A percentile compares a stretch with the other conserved stretches of the same genome.
phyloP scores from a whole-genome alignment of 1,284 basidiomycete species.

The Blastosporella zonata region DNA sequence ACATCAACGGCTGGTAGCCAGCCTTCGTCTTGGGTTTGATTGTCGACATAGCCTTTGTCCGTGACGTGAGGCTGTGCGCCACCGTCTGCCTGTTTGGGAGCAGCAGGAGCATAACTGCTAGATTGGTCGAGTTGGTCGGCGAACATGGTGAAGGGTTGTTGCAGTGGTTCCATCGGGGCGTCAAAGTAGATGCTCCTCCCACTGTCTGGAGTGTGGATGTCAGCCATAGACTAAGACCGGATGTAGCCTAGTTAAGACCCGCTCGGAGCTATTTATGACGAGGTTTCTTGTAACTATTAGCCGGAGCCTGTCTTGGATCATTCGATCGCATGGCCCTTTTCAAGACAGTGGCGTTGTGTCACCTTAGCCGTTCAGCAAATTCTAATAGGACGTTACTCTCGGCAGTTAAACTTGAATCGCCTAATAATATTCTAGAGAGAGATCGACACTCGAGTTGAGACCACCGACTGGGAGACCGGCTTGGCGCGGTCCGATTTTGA shows the following conservation, averaged over 20 bases:
- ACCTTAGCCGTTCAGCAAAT: too few species aligned
- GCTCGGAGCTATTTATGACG: conserved; percentile 9
- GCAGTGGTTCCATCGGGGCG: conserved; percentile 33
- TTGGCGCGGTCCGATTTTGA: too few species aligned
- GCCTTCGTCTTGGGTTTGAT: conserved; percentile 25
- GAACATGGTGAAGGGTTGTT: conserved; percentile 21
- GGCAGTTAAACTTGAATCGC: too few species aligned
- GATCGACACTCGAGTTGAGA: too few species aligned
- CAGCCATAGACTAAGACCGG: conserved; percentile 13
- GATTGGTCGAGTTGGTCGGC: conserved; percentile 3
- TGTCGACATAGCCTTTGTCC: background rate
- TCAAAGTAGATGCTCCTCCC: conserved; percentile 39
- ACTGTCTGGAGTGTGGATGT: conserved; percentile 29
- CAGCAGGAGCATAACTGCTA: conserved; percentile 5
- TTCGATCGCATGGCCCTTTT: conserved; percentile 1
- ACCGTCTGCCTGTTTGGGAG: background rate
- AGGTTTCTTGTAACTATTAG: background rate
- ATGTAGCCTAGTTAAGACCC: conserved; percentile 1
- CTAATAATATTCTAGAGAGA: too few species aligned
- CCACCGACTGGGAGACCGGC: too few species aligned
- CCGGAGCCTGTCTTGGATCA: conserved; percentile 11
- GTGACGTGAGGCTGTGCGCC: background rate
- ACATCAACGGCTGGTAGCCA: conserved; percentile 30
- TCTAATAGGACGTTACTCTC: too few species aligned
- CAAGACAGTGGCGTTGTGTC: background rate